These are phyloP conservation scores for Eucalyptus cloeziana DNA, from an alignment of 345 rosid genomes.

Conservation along the genomic window DNA sequence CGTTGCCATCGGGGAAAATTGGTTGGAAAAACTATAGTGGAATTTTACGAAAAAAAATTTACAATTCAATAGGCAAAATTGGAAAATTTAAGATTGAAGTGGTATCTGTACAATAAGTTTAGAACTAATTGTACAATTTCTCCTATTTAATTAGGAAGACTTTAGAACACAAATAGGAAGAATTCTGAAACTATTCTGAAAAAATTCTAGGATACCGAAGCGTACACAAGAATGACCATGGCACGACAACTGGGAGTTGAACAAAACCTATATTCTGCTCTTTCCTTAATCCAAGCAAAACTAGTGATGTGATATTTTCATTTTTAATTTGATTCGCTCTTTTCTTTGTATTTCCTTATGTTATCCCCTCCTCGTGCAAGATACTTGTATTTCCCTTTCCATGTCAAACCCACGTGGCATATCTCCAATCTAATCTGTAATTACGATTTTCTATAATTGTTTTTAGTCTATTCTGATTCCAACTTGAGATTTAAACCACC, in stretches of 20 bases:
- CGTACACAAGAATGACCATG: neutral
- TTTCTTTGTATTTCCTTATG: neutral
- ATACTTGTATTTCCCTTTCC: neutral
- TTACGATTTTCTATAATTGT: neutral
- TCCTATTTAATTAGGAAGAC: neutral
- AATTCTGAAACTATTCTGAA: neutral
- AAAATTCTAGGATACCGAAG: neutral
- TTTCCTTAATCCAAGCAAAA: neutral
- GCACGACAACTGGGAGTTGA: neutral
- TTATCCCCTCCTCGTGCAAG: neutral
- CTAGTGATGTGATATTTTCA: neutral
- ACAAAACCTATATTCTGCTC: neutral
- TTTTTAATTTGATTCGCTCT: neutral
- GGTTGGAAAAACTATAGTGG: neutral
- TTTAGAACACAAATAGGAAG: neutral
- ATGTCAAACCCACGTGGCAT: neutral
- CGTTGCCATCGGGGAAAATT: fast-evolving
- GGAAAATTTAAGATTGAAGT: neutral
- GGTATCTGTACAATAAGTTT: fast-evolving
- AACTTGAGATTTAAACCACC: neutral
- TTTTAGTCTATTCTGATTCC: neutral
- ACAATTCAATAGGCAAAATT: too few species aligned
- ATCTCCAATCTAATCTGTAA: neutral
- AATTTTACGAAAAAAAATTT: fast-evolving
- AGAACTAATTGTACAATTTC: neutral